Conservation (phyloP, 805 yeast genomes). For the Candida boidinii region DNA sequence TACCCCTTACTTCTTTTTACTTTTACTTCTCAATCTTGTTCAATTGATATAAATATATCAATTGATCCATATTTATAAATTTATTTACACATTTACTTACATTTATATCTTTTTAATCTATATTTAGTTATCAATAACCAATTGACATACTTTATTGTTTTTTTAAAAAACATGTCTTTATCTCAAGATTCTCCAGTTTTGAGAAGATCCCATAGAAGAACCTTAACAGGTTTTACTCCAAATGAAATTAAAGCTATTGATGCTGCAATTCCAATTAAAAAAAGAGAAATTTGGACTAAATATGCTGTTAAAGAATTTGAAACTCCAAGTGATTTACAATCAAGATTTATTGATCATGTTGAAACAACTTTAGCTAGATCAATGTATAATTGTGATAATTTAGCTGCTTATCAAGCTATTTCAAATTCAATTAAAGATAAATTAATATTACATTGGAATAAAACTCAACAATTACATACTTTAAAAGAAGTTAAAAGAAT, state of each 20-base stretch:
- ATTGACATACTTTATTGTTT: no score
- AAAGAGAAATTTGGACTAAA: conserved; percentile 72
- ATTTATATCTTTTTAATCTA: no score
- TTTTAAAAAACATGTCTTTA: no score
- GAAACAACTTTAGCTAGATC: conserved; percentile 90
- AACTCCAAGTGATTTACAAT: conserved; percentile 51
- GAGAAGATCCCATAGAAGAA: conserved; percentile 50
- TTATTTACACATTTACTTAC: no score
- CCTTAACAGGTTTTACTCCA: conserved; percentile 87
- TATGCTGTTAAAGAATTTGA: conserved; percentile 46
- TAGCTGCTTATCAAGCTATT: conserved; percentile 90
- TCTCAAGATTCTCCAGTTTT: no score
- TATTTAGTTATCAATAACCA: no score
- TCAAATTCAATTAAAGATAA: conserved; percentile 73
- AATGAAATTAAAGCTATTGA: conserved; percentile 81
- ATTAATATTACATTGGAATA: conserved; percentile 80
- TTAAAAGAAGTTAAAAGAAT: conserved; percentile 76
- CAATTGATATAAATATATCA: no score
- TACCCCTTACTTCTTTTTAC: no score
- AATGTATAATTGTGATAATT: conserved; percentile 81
- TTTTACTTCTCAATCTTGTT: no score
- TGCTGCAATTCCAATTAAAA: conserved; percentile 68
- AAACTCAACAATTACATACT: conserved; percentile 87
- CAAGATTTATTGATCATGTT: conserved; percentile 71
- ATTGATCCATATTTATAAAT: no score